Evolutionary conservation across 345 rosid genomes (phyloP), one percentile per base, ranked within the genome.

Genomic region (Turritis glabra): DNA sequence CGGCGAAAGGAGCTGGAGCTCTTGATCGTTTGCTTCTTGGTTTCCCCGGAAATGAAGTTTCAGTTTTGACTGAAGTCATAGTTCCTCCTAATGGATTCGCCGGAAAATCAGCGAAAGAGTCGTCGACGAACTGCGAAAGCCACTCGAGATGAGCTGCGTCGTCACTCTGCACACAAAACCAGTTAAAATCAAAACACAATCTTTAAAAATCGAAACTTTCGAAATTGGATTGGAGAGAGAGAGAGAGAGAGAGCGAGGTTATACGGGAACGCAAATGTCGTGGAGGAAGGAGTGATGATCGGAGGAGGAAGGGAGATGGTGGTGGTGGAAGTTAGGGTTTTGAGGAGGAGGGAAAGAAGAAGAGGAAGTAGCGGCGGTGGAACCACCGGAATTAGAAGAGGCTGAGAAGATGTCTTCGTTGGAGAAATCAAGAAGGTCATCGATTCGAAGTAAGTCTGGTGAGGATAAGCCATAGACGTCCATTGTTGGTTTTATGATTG

Each of bases 91-190:
- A 40, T 23, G 88, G 78, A 76, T 80, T 82, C 3, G 80, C 26
- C 1, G 92, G 91, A 47, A 77, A 83, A 53, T 86, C 90, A 37
- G 79, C 41, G 73, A 85, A 90, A 2, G 93, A 90, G 61, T 90
- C 96, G 67, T 92, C 92, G 0, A 88, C 94, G 80, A 92, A 87
- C 51, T 74, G 87, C 13, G 96, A 90, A 9, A 92, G 79, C 97
- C 96, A 90, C 58, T 92, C 97, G 15, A 92, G 71, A 78, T 92
- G 93, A 15, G 97, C 97, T 48, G 85, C 89, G 41, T 92, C 96
- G 65, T 92, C 94, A 69, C 79, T 83, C 97, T 92, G 66, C 19
- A 23, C 22, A 41, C 61, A 27, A 22, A 30, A 5, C 6, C 3
- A 46, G 9, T 3, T 2, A 54, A 53, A 37, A 67, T 23, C 5